Percentiles rank a stretch among this genome's conserved stretches.
These are phyloP conservation scores for Gaeumannomyces sp. DNA, from an alignment of 2,329 filamentous ascomycete species.

Conservation along the genomic window DNA sequence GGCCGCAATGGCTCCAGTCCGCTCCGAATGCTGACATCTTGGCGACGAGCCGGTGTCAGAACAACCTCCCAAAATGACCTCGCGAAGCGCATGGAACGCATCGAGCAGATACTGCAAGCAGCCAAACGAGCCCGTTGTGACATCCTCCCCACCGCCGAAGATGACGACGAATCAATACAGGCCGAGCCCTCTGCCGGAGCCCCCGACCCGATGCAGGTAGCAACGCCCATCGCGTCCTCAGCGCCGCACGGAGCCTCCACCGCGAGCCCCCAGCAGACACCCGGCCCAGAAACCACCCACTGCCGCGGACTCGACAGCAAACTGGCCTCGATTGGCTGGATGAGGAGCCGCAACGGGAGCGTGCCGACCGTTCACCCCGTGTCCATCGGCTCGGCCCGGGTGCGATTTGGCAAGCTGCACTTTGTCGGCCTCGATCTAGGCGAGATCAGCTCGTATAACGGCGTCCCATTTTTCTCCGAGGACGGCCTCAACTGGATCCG, in stretches of 20 bases:
- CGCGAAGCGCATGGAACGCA: constrained; percentile 7
- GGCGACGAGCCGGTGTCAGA: neutral
- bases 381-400: neutral
- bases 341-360: neutral
- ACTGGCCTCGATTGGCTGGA: neutral
- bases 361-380: neutral
- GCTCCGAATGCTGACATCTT: neutral
- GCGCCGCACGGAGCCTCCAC: neutral
- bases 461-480: constrained; percentile 42
- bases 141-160: neutral
- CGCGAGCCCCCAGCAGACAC: neutral
- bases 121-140: neutral
- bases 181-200: neutral
- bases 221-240: neutral
- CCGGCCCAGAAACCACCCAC: neutral
- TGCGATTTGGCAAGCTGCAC: constrained; percentile 31
- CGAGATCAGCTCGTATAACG: constrained; percentile 38
- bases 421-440: constrained; percentile 42
- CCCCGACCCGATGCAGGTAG: neutral
- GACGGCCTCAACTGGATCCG: constrained; percentile 43
- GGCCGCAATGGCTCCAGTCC: neutral
- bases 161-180: too few relatives aligned
- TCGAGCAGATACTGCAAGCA: constrained; percentile 9
- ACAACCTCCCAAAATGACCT: constrained; percentile 7
- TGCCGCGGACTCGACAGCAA: neutral